phyloP scores from a whole-genome alignment of 768 basidiomycete species.

The Pisolithus orientalis region DNA sequence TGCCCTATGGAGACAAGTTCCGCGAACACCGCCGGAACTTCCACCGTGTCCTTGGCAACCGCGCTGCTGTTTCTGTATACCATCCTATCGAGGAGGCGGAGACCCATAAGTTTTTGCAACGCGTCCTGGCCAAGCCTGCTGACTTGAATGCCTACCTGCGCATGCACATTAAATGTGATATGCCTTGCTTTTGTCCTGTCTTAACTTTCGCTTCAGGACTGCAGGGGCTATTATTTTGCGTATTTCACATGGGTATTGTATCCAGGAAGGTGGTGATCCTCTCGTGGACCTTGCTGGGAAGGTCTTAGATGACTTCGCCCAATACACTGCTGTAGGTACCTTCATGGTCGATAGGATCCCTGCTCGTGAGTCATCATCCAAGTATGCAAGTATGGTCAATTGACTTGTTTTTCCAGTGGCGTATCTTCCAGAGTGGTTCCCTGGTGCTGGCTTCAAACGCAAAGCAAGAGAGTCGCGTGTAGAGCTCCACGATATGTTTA shows the following conservation, averaged over 20 bases:
- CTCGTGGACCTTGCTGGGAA: conserved; percentile 22
- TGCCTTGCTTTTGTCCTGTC: background rate
- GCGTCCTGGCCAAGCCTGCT: conserved; percentile 42
- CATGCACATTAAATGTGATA: conserved; percentile 24
- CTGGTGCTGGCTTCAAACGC: conserved; percentile 39
- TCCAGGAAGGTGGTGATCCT: conserved; percentile 26
- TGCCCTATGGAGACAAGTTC: background rate
- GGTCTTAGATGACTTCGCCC: background rate
- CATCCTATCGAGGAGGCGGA: conserved; percentile 44
- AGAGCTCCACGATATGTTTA: conserved; percentile 12
- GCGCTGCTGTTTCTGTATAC: conserved; percentile 16
- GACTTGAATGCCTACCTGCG: conserved; percentile 43
- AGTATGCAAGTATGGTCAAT: background rate
- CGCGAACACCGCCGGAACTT: conserved; percentile 1
- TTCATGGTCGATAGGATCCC: background rate
- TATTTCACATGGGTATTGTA: conserved; percentile 32
- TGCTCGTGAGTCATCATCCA: background rate
- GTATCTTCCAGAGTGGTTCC: conserved; percentile 42
- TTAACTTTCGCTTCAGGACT: background rate
- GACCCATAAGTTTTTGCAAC: conserved; percentile 42
- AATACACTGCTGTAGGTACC: background rate
- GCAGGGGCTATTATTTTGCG: conserved; percentile 23
- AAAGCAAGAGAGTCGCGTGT: conserved; percentile 34
- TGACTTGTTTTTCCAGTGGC: conserved; percentile 23
- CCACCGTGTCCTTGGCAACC: conserved; percentile 1